Conservation (phyloP, 495 filamentous ascomycete species). For the Podospora pseudopauciseta region DNA sequence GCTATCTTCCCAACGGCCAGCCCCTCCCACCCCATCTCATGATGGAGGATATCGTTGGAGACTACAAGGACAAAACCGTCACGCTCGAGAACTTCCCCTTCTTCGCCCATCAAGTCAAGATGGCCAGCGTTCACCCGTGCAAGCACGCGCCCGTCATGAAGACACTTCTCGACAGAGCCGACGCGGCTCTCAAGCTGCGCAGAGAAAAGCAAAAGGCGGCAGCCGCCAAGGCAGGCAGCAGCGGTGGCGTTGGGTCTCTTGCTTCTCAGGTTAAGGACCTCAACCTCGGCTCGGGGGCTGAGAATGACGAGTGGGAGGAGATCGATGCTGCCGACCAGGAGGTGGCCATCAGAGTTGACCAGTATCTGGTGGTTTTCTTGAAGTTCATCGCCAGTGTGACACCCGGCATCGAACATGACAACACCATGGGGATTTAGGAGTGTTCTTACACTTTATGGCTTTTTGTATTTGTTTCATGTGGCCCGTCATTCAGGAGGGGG, state of each 20-base stretch:
- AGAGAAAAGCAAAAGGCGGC: constrained; percentile 69
- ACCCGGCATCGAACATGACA: constrained; percentile 95
- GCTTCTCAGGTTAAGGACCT: constrained; percentile 59
- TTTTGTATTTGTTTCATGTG: neutral
- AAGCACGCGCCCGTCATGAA: constrained; percentile 98
- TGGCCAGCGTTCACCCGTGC: constrained; percentile 91
- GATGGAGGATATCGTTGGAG: constrained; percentile 99
- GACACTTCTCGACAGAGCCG: constrained; percentile 88
- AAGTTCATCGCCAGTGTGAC: constrained; percentile 99
- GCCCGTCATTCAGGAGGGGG: neutral
- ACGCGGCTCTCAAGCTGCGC: constrained; percentile 85
- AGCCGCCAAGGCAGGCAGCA: constrained; percentile 38
- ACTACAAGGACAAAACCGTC: constrained; percentile 99
- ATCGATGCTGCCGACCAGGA: constrained; percentile 71
- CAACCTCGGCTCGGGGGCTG: constrained; percentile 37
- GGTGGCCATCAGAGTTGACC: constrained; percentile 90
- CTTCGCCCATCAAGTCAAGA: constrained; percentile 79
- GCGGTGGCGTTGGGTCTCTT: constrained; percentile 53
- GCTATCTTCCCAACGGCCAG: constrained; percentile 75
- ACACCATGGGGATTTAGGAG: constrained; percentile 86
- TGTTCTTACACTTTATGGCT: neutral
- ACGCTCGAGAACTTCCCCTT: constrained; percentile 97
- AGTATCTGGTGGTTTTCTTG: constrained; percentile 95
- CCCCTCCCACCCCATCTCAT: constrained; percentile 85
- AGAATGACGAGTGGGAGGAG: constrained; percentile 83